Percentiles rank a stretch among this genome's conserved stretches.
phyloP scores from a whole-genome alignment of 2,329 filamentous ascomycete genomes.

The Fusarium sp. region DNA sequence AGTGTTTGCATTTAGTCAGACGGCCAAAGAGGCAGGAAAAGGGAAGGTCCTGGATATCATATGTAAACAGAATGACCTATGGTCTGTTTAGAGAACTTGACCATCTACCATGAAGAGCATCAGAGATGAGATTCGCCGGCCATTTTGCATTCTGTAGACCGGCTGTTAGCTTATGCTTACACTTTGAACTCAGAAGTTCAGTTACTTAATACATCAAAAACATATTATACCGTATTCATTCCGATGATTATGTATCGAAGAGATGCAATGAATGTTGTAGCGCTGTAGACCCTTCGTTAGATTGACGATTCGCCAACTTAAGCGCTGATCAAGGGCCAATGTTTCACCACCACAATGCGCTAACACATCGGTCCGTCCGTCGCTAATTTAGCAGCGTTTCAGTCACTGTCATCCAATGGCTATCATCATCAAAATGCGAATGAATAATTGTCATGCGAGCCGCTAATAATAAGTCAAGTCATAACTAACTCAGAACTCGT shows the following conservation, averaged over 20 bases:
- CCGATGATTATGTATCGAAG: background rate
- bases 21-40: background rate
- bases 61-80: background rate
- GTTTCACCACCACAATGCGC: conserved; percentile 29
- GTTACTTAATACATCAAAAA: background rate
- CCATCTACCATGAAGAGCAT: background rate
- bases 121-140: background rate
- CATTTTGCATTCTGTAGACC: background rate
- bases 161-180: background rate
- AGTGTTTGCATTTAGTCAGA: background rate
- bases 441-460: conserved; percentile 7
- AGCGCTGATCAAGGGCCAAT: conserved; percentile 13
- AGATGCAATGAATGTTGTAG: background rate
- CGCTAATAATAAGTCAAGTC: conserved; percentile 5
- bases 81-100: background rate
- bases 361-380: conserved; percentile 17
- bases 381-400: conserved; percentile 13
- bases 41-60: background rate
- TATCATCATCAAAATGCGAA: conserved; percentile 10
- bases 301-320: background rate
- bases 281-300: background rate
- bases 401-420: conserved; percentile 3
- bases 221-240: background rate
- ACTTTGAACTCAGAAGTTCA: background rate
- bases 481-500: background rate